Evolutionary conservation across 2,329 filamentous ascomycete species (phyloP), one percentile per base, ranked within the genome.

Genomic region (Colletotrichum sp.): DNA sequence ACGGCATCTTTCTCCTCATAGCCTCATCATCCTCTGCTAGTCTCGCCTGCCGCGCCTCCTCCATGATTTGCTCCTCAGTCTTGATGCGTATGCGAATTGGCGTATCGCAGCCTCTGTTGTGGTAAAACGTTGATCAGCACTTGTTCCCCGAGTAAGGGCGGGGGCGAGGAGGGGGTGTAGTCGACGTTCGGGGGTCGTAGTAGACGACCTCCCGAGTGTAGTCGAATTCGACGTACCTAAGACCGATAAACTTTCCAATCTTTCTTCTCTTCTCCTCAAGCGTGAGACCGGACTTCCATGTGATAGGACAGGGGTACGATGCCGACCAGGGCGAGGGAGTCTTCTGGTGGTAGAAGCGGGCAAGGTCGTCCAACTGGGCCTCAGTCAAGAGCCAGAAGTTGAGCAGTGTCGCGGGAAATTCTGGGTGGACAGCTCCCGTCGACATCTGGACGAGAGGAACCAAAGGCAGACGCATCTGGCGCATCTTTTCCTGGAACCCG

Each of bases 301-400:
- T 83, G 80, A 96, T 90, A n/a, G 90, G 91, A 78, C 91, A 92
- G 0, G 94, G 94, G 82, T 96, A 96, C 75, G 90, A 86, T 65
- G 82, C 78, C 4, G 89, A 89, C 85, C 87, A 91, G n/a, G 82
- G 81, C 74, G 86, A 86, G 1, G 90, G 91, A 1, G 88, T 90
- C 73, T 88, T 88, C 85, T 96, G 94, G 85, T 94, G 92, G 86
- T 95, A 96, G 84, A 94, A 95, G 78, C 89, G 86, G 4, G 94
- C 94, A 55, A 96, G 88, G 69, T 86, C 86, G 84, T 96, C 94
- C 70, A 95, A 91, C 84, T 96, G 88, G 34, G 84, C 84, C 82
- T 94, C 92, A 18, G 93, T 95, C 48, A 96, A 89, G 36, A 95
- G 91, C 89, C 93, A 94, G 84, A 94, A 95, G 81, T 90, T 89